Base-by-base conservation (phyloP, 192 early-diverging fungal species). In the Mortierella hygrophila region DNA sequence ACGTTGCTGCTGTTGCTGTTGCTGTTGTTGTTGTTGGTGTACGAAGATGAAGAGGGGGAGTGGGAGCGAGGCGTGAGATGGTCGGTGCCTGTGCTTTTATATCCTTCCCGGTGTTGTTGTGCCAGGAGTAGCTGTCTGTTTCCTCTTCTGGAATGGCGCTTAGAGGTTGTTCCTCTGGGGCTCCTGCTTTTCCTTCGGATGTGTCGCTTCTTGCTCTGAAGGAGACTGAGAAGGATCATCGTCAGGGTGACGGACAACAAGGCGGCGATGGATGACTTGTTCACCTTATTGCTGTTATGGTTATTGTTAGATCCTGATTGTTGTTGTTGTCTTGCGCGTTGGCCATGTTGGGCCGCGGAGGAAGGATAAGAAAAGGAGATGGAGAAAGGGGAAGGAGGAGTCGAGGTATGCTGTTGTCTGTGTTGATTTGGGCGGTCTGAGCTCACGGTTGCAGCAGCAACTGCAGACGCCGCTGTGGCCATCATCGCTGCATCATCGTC, bases 181-280 rank as follows among this genome's bases (percentile, higher is more conserved):
- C 70, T 72, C 55, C 70, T 76, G 4, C 65, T 68, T 37, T 42
- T 76, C 23, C 71, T 70, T 2, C 84, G 79, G 32, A 77, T 7
- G 29, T 47, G 65, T 26, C 77, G 54, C 65, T 75, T 86, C 72
- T 78, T 86, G 79, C 46, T 73, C 75, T 86, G 79, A 41, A 86
- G 78, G 47, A 86, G 84, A 68, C 84, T 86, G 47, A 86, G 79
- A 29, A 86, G 35, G 76, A 81, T 78, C 74, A 86, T 80, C 29
- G 79, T 78, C 49, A 86, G 68, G 8, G 84, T 78, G 37, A 86
- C 79, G n/a, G 84, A 86, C 38, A 86, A 49, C 18, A 86, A 54
- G 13, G 84, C 78, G 18, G 84, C 84, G 42, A 86, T 77, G 37
- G 84, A 81, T 18, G 78, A 69, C 46, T 52, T 80, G 38, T 75